Percentiles rank a stretch among this genome's conserved stretches.
Conservation (phyloP, 225 moss, liverwort and hornwort species). For the Anthoceros angustus region DNA sequence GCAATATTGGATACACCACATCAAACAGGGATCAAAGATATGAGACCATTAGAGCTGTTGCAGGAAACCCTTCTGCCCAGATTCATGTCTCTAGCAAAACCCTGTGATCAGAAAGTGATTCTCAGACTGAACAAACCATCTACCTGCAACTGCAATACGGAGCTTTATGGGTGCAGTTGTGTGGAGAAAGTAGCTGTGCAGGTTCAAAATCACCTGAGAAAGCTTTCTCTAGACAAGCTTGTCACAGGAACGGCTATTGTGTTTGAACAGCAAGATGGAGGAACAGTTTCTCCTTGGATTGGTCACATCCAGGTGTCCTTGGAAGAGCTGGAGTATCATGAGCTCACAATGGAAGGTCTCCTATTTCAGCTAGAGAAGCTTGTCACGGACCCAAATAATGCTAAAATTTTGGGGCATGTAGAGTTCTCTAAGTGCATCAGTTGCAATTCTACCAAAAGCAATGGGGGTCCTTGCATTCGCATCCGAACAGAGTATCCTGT, state of each 20-base stretch:
- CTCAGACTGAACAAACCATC: constrained; percentile 28
- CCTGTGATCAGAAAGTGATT: constrained; percentile 40
- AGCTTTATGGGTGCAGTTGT: constrained; percentile 29
- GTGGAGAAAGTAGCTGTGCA: constrained; percentile 45
- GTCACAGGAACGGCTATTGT: constrained; percentile 36
- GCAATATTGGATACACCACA: constrained; percentile 56
- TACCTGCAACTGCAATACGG: constrained; percentile 16
- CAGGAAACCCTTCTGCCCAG: constrained; percentile 85
- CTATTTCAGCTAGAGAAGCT: background rate
- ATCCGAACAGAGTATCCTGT: background rate
- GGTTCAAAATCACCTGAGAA: constrained; percentile 46
- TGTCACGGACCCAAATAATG: constrained; percentile 10
- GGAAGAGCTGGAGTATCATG: constrained; percentile 18
- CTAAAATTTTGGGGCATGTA: background rate
- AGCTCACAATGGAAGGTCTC: background rate
- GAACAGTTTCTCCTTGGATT: constrained; percentile 49
- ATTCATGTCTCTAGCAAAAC: constrained; percentile 37
- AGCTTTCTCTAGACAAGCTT: constrained; percentile 34
- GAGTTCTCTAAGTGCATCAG: background rate
- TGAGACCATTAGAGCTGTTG: constrained; percentile 44
- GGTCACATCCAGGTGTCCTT: constrained; percentile 55
- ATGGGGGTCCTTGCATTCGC: background rate
- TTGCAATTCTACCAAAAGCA: background rate
- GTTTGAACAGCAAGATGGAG: constrained; percentile 36
- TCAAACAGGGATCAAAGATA: constrained; percentile 42